Percentiles rank a stretch among this genome's conserved stretches.
Evolutionary conservation across 768 basidiomycete genomes (phyloP).

Genomic region (Daedaleopsis nitida): DNA sequence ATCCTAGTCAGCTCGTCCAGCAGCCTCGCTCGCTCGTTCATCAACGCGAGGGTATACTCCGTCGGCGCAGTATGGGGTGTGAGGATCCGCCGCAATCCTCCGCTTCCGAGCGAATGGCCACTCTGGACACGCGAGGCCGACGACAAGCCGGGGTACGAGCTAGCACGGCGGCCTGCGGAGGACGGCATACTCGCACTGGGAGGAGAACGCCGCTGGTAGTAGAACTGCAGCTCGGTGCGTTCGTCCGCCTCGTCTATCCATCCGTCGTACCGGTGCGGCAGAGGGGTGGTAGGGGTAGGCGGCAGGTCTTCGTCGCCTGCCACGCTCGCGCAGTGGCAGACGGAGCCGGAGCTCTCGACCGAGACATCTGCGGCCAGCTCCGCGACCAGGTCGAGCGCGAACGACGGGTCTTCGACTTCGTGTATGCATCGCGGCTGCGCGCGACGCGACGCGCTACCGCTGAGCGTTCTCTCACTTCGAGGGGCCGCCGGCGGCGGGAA

Average conservation of each 20-base stretch:
- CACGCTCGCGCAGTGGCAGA: slow-evolving; percentile 24
- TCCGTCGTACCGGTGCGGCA: slow-evolving; percentile 49
- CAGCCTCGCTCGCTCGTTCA: slow-evolving; percentile 60
- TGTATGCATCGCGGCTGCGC: slow-evolving; percentile 52
- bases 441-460: slow-evolving; percentile 12
- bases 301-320: slow-evolving; percentile 10
- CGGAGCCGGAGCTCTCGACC: slow-evolving; percentile 16
- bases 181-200: not conserved
- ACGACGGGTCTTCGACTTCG: slow-evolving; percentile 45
- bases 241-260: slow-evolving; percentile 59
- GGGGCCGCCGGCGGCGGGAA: slow-evolving; percentile 12
- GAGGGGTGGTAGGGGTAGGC: slow-evolving; percentile 14
- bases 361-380: not conserved
- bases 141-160: slow-evolving; percentile 7
- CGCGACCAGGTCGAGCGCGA: slow-evolving; percentile 21
- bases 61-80: slow-evolving; percentile 41
- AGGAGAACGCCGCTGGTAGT: slow-evolving; percentile 24
- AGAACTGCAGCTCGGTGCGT: slow-evolving; percentile 51
- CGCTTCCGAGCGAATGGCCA: not conserved
- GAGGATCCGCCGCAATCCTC: slow-evolving; percentile 19
- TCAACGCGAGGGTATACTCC: slow-evolving; percentile 49
- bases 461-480: not conserved
- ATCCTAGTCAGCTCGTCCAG: slow-evolving; percentile 55
- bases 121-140: not conserved
- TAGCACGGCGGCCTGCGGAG: slow-evolving; percentile 1